Evolutionary conservation across 164 flowering plant genomes (phyloP).

Genomic region (Chloranthus sessilifolius): DNA sequence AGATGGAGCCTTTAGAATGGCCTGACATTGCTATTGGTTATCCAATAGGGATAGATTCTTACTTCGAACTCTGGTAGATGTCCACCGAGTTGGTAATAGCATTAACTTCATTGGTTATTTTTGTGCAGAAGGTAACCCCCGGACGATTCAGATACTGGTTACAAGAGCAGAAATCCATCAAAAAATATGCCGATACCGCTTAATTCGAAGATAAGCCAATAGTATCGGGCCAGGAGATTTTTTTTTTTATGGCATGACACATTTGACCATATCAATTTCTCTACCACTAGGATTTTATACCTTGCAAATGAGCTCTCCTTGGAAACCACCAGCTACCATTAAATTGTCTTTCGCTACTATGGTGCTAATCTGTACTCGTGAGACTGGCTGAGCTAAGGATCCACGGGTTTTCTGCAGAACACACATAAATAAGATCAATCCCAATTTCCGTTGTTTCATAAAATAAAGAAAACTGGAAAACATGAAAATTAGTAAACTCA

Average conservation of each 20-base stretch:
- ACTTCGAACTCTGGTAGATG: constrained; percentile 44
- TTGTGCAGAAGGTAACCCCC: constrained; percentile 75
- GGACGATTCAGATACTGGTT: constrained; percentile 53
- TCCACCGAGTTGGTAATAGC: constrained; percentile 91
- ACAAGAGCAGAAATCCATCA: not conserved
- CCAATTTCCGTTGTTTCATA: not conserved
- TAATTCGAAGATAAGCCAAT: not conserved
- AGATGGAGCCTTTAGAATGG: not conserved
- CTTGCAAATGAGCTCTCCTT: constrained; percentile 97
- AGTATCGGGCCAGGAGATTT: too few relatives aligned
- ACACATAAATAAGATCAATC: not conserved
- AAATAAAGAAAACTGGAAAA: too few relatives aligned
- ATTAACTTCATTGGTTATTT: constrained; percentile 59
- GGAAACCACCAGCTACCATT: constrained; percentile 89
- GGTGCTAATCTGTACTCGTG: constrained; percentile 83
- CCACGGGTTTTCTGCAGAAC: constrained; percentile 44
- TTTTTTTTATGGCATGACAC: too few relatives aligned
- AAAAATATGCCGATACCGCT: constrained; percentile 1
- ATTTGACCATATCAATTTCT: too few relatives aligned
- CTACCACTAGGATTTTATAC: constrained; percentile 29
- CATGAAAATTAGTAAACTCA: not conserved
- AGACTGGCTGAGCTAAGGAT: constrained; percentile 45
- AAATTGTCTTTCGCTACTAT: constrained; percentile 77
- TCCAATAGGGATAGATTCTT: constrained; percentile 8
- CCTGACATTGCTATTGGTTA: not conserved